Percentiles rank a stretch among this genome's conserved stretches.
Conservation (phyloP, 2,329 filamentous ascomycete species). For the Xylariaceae sp. region DNA sequence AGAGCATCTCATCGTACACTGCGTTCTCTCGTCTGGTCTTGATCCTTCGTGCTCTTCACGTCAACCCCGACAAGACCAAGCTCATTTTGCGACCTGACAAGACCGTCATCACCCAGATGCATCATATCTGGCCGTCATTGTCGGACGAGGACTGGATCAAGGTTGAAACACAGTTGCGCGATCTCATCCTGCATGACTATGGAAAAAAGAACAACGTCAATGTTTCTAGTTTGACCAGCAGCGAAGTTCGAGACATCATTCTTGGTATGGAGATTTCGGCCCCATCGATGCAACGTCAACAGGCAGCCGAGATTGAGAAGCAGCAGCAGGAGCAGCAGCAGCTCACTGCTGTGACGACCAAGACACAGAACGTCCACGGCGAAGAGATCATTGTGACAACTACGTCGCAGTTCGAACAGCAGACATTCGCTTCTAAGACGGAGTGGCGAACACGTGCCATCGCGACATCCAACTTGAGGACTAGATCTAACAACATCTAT, state of each 20-base stretch:
- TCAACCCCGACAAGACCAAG: conserved; percentile 98
- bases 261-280: conserved; percentile 99
- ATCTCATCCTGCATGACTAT: conserved; percentile 96
- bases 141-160: conserved; percentile 98
- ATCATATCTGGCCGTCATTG: conserved; percentile 96
- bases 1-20: conserved; percentile 97
- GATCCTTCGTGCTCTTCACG: conserved; percentile 89
- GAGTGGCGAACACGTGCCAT: conserved; percentile 97
- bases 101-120: conserved; percentile 95
- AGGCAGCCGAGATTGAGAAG: conserved; percentile 97
- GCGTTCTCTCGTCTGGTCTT: conserved; percentile 93
- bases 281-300: conserved; percentile 95
- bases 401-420: conserved; percentile 95
- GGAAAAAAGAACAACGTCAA: conserved; percentile 99
- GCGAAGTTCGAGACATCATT: conserved; percentile 97
- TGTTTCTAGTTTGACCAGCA: conserved; percentile 90
- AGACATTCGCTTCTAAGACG: conserved; percentile 96
- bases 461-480: conserved; percentile 90
- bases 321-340: conserved; percentile 96
- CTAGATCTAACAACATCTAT: conserved; percentile 95
- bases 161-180: conserved; percentile 93
- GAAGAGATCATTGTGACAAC: conserved; percentile 98
- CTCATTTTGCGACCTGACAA: conserved; percentile 91
- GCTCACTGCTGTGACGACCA: conserved; percentile 93
- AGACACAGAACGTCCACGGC: conserved; percentile 93